Evolutionary conservation across 139 green algal species (phyloP).

Genomic region (Eudorina sp.): DNA sequence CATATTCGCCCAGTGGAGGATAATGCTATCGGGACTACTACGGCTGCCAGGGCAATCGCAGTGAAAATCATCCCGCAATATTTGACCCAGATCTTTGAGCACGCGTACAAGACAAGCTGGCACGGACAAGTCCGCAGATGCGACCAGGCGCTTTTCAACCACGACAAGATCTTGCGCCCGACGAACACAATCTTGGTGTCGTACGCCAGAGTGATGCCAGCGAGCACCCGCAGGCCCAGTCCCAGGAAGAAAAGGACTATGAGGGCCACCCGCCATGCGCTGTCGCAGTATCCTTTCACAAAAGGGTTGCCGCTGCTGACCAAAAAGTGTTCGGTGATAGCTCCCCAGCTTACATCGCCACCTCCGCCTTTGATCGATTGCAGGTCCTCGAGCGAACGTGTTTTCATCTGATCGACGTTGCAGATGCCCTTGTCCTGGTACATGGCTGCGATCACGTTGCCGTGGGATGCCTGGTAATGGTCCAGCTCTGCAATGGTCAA

Average conservation of each 20-base stretch:
- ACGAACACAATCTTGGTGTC: no score
- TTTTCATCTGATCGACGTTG: not conserved
- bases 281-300: not conserved
- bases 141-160: no score
- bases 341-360: no score
- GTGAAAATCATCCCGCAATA: no score
- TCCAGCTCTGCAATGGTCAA: conserved; percentile 13
- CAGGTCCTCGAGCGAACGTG: no score
- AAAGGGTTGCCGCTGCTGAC: not conserved
- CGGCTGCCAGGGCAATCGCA: no score
- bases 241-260: not conserved
- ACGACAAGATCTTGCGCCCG: no score
- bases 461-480: not conserved
- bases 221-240: not conserved
- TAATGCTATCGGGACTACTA: no score
- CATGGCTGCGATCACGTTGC: conserved; percentile 31
- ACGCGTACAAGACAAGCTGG: no score
- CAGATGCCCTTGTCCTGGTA: conserved; percentile 21
- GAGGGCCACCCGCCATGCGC: not conserved
- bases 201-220: not conserved
- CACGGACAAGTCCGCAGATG: no score
- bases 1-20: no score
- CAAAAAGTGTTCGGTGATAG: not conserved
- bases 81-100: no score
- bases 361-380: not conserved